Evolutionary conservation across 2,329 filamentous ascomycete species (phyloP), one percentile per base, ranked within the genome.

Genomic region (Penicillium sp.): DNA sequence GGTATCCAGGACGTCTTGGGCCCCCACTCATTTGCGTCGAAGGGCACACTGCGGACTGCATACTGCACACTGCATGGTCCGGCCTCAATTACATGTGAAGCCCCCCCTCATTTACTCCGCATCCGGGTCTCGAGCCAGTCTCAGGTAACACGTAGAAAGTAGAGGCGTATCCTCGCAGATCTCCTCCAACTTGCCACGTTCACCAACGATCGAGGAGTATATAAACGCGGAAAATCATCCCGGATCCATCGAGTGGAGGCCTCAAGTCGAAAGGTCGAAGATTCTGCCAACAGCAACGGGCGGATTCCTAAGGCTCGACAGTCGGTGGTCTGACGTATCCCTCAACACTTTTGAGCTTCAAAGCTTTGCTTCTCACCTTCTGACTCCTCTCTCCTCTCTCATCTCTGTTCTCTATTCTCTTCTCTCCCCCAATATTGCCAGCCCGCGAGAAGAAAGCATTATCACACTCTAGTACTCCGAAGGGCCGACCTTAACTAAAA

Each of bases 91-190:
- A 49, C 56, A 59, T 59, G 56, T 59, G 56, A 59, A 50, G 46
- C 45, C 56, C 56, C 56, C 53, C 51, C 51, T 51, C 50, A 53
- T 47, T 51, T 59, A 49, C 55, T 55, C 47, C 60, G 53, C 53
- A 47, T 55, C 15, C 24, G 6, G 5, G 28, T 29, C 28, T 29
- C 28, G 10, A 29, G 28, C 24, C 24, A 26, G 5, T 26, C 2
- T 26, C 24, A 26, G 7, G 24, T 26, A 26, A 7, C 24, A 26
- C 5, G 24, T 26, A 26, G 24, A 26, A 26, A 26, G 24, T 26
- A 26, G 7, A 26, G 24, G 24, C 18, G 18, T 21, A 3, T 26
- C 24, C 24, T 26, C 2, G 24, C 24, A 21, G 24, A 26, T 26
- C 24, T 4, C 24, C 24, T 26, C 24, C 24, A 26, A 26, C 5